Evolutionary conservation across 1,139 yeast species (phyloP).

Genomic region (Blastobotrys serpentis): DNA sequence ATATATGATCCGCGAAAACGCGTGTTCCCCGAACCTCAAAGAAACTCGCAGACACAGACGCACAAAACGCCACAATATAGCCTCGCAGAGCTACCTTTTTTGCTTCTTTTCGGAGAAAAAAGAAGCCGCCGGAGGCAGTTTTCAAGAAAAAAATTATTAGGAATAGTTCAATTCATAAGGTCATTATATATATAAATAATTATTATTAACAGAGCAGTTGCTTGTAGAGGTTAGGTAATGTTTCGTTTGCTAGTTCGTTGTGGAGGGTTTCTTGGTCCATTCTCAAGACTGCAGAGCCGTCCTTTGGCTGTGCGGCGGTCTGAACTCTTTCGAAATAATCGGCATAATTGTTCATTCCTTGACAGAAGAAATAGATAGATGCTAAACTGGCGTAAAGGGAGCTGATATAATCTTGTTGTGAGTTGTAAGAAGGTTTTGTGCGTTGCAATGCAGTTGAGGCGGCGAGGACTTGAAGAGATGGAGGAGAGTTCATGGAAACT

Average conservation of each 20-base stretch:
- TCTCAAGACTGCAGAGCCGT: not conserved
- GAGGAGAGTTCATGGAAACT: constrained; percentile 9
- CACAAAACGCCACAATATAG: not conserved
- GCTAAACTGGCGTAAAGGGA: not conserved
- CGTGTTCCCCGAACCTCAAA: constrained; percentile 2
- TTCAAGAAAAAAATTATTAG: not conserved
- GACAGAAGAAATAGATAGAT: constrained; percentile 1
- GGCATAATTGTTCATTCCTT: not conserved
- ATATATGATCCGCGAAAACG: constrained; percentile 2
- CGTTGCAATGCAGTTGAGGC: constrained; percentile 10
- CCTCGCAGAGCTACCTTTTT: too few species aligned
- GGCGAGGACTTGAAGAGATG: constrained; percentile 8
- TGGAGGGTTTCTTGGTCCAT: not conserved
- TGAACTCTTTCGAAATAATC: not conserved
- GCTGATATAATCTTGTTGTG: not conserved
- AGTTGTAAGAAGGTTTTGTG: not conserved
- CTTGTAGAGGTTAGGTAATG: not conserved
- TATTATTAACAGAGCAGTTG: not conserved
- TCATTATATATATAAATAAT: constrained; percentile 6
- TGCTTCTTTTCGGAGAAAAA: not conserved
- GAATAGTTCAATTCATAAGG: constrained; percentile 1
- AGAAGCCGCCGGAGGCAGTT: not conserved
- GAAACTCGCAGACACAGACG: not conserved
- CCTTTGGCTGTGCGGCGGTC: constrained; percentile 1
- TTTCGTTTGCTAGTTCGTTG: constrained; percentile 2